Base-by-base conservation (phyloP, 1,284 basidiomycete species). In the Leccinum variabile region DNA sequence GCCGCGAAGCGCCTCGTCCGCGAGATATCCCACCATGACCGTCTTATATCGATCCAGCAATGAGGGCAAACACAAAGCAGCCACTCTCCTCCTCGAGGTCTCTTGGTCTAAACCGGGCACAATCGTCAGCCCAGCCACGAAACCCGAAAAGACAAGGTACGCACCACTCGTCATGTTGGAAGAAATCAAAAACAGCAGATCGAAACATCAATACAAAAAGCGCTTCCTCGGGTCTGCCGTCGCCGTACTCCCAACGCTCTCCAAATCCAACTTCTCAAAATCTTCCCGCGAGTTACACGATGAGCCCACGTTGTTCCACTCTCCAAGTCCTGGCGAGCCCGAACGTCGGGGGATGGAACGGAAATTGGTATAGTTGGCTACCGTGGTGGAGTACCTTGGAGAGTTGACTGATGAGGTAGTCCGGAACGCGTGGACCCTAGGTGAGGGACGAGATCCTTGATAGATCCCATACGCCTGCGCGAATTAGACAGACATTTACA, bases 121-220 rank as follows among this genome's bases (percentile, higher is more conserved):
- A 35, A 58, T 56, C 59, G 39, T 58, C 54, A 37, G 35, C 56
- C 16, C 16, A 28, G 28, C 28, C 28, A 30, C 3, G 18, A n/a
- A 35, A 44, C 1, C 13, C 1, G 2, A 3, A 52, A 44, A 16
- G 9, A 35, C 18, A 44, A 37, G 16, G 59, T 30, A 62, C 56
- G 39, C 63, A 90, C 91, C 88, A 76, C 80, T 80, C 1, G 82
- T 84, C 0, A 80, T 78, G 67, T 86, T 79, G 0, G 89, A 89
- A 69, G 91, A 94, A 28, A 92, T 82, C 65, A 91, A 74, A 74
- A 97, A 95, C 16, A 98, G 76, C 28, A 97, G 77, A 70, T 97
- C 94, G 65, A 98, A 91, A 68, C 92, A 95, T 95, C 95, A 98
- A 77, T 95, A 97, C 8, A 91, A 89, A 71, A 95, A 94, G 9